Evolutionary conservation across 1,139 yeast genomes (phyloP).

Genomic region (Hemisphaericaspora lyxosophila): DNA sequence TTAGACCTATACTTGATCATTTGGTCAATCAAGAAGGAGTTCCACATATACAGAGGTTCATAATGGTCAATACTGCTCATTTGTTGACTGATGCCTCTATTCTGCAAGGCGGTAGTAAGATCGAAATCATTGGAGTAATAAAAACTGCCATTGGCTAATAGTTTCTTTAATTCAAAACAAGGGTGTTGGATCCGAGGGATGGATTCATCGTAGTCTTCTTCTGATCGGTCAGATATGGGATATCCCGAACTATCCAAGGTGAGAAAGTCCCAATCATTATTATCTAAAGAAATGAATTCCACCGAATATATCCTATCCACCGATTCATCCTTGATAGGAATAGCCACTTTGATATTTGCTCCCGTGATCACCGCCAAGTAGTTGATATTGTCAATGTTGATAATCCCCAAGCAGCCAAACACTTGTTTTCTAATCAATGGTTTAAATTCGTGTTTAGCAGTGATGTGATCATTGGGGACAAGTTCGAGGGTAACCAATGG

Average conservation of each 20-base stretch:
- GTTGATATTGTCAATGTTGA: constrained; percentile 62
- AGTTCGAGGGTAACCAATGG: constrained; percentile 56
- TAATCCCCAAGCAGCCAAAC: constrained; percentile 83
- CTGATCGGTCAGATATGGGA: constrained; percentile 32
- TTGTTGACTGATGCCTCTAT: constrained; percentile 52
- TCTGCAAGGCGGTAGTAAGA: constrained; percentile 78
- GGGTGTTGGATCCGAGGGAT: constrained; percentile 63
- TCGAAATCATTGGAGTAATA: constrained; percentile 93
- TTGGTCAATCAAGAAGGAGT: constrained; percentile 84
- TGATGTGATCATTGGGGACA: constrained; percentile 39
- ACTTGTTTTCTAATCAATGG: constrained; percentile 57
- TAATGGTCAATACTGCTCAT: constrained; percentile 46
- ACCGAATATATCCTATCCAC: constrained; percentile 80
- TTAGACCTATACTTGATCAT: constrained; percentile 72
- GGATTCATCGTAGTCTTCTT: constrained; percentile 20
- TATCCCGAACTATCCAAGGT: constrained; percentile 64
- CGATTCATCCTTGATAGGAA: constrained; percentile 75
- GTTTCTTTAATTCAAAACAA: constrained; percentile 72
- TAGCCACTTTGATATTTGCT: constrained; percentile 69
- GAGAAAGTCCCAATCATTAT: constrained; percentile 76
- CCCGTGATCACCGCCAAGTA: constrained; percentile 83
- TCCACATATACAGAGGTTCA: constrained; percentile 95
- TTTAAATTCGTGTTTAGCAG: constrained; percentile 43
- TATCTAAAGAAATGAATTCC: constrained; percentile 77
- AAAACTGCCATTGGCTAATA: constrained; percentile 84